Conservation (phyloP, 2,329 filamentous ascomycete genomes). For the Aspergillus ruber region DNA sequence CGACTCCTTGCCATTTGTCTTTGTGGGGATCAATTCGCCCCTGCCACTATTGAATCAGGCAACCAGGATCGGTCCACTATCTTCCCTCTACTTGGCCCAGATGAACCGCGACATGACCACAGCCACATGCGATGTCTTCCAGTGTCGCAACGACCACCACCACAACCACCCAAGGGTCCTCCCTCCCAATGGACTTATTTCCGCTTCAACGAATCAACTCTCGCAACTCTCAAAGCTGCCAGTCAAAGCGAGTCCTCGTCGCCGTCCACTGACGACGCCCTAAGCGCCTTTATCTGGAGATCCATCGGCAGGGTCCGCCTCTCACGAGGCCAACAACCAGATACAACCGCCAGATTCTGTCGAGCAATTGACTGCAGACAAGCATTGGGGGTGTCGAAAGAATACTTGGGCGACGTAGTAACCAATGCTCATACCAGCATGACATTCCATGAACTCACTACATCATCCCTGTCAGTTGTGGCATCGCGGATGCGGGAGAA, state of each 20-base stretch:
- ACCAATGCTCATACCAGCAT: background rate
- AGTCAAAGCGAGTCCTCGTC: background rate
- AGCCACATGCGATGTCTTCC: background rate
- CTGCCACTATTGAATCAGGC: no score
- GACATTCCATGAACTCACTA: background rate
- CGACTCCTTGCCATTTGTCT: conserved; percentile 10
- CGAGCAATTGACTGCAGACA: background rate
- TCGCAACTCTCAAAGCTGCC: background rate
- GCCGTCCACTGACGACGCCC: background rate
- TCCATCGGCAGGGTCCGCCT: background rate
- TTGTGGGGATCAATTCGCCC: background rate
- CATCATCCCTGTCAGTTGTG: background rate
- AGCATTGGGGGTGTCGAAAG: background rate
- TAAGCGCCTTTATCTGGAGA: background rate
- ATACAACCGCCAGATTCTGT: background rate
- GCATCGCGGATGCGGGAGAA: background rate
- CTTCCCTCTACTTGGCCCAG: background rate
- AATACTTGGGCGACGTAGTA: background rate
- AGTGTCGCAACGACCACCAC: background rate
- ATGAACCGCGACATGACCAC: background rate
- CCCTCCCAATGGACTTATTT: background rate
- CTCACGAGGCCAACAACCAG: background rate
- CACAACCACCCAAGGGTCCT: background rate
- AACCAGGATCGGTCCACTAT: background rate
- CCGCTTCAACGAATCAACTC: background rate